Conservation (phyloP, 257 asterid genomes). For the Forsythia viridissima region DNA sequence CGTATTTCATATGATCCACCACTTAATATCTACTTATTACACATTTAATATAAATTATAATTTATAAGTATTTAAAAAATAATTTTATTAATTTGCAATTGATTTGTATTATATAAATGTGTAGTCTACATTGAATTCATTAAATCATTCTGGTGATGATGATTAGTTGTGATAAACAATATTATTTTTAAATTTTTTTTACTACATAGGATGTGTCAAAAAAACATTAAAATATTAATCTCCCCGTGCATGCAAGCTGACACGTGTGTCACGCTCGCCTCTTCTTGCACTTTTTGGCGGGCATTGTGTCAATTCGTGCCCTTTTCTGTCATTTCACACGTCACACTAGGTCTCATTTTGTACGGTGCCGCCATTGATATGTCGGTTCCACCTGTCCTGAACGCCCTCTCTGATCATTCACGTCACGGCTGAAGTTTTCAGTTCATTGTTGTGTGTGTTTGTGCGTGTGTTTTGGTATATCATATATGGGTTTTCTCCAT, state of each 20-base stretch:
- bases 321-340: conserved; percentile 40
- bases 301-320: conserved; percentile 27
- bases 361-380: conserved; percentile 9
- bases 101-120: too few relatives aligned
- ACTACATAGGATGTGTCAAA: not conserved
- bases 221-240: not conserved
- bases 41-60: too few relatives aligned
- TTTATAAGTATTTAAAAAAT: too few relatives aligned
- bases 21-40: too few relatives aligned
- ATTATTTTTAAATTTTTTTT: too few relatives aligned
- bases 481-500: not conserved
- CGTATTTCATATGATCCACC: too few relatives aligned
- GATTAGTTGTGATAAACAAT: too few relatives aligned
- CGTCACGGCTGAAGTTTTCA: not conserved
- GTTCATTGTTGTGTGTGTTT: not conserved
- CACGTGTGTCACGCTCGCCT: conserved; percentile 45
- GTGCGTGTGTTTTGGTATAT: too few relatives aligned
- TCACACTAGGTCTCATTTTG: conserved; percentile 36
- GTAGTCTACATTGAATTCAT: too few relatives aligned
- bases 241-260: conserved; percentile 46
- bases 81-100: too few relatives aligned
- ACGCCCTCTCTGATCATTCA: conserved; percentile 1
- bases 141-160: too few relatives aligned
- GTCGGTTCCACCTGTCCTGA: conserved; percentile 10
- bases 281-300: conserved; percentile 28